Percentiles rank a stretch among this genome's conserved stretches.
Conservation (phyloP, 345 rosid species). For the Eucalyptus viminalis region DNA sequence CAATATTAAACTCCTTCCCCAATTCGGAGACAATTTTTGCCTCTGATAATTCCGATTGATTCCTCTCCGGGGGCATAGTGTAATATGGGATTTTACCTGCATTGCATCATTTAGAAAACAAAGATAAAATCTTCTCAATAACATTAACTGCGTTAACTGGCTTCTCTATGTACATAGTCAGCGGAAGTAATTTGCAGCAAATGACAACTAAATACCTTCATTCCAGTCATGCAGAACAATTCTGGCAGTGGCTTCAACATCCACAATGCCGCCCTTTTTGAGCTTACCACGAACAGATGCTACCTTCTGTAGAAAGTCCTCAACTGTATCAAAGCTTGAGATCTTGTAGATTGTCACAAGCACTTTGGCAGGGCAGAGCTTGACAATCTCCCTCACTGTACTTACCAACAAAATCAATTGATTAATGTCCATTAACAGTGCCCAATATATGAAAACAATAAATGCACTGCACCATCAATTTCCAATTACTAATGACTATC, state of each 20-base stretch:
- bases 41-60: conserved; percentile 60
- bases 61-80: conserved; percentile 74
- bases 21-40: conserved; percentile 61
- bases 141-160: background rate
- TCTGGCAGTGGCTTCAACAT: conserved; percentile 82
- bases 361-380: conserved; percentile 50
- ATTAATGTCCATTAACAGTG: background rate
- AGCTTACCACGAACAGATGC: conserved; percentile 90
- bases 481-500: background rate
- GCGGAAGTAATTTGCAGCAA: background rate
- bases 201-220: conserved; percentile 34
- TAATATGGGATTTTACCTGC: conserved; percentile 87
- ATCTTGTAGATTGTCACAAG: conserved; percentile 77
- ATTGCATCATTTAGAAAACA: background rate
- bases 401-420: background rate
- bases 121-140: background rate
- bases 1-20: conserved; percentile 69
- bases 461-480: background rate
- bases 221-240: conserved; percentile 91
- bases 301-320: conserved; percentile 82
- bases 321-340: conserved; percentile 59
- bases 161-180: background rate
- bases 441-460: background rate
- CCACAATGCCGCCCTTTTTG: conserved; percentile 90
- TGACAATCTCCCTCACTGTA: conserved; percentile 85